Conservation (phyloP, 1,284 basidiomycete species). For the Kwoniella shivajii region DNA sequence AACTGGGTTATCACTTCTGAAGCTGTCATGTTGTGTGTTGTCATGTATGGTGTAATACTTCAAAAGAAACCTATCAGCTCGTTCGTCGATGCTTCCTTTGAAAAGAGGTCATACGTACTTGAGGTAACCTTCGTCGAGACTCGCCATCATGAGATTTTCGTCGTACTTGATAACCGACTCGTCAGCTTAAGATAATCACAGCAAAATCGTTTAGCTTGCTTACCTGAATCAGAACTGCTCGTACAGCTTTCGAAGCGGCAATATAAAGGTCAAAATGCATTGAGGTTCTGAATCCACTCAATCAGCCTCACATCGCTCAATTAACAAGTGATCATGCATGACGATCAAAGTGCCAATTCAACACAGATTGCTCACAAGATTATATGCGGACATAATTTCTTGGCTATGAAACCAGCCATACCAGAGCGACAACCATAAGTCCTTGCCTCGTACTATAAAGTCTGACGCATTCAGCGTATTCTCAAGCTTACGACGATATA, state of each 20-base stretch:
- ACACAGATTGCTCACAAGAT: constrained; percentile 58
- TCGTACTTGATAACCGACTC: constrained; percentile 70
- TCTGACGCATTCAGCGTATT: constrained; percentile 1
- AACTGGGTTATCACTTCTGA: constrained; percentile 77
- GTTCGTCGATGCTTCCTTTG: background rate
- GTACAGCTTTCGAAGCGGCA: constrained; percentile 64
- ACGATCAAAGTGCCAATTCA: background rate
- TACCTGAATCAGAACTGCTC: constrained; percentile 43
- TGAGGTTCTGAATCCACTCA: constrained; percentile 55
- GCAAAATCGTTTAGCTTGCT: constrained; percentile 2
- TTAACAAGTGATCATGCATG: background rate
- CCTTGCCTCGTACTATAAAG: constrained; percentile 77
- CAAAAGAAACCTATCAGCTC: background rate
- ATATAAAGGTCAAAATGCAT: constrained; percentile 65
- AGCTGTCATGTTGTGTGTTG: constrained; percentile 64
- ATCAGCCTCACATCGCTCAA: too few relatives aligned
- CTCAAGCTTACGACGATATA: too few relatives aligned
- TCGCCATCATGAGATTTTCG: constrained; percentile 73
- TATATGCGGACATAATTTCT: constrained; percentile 91
- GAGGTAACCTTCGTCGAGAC: constrained; percentile 85
- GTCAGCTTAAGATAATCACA: constrained; percentile 50
- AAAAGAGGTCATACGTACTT: constrained; percentile 64
- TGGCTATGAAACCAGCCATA: constrained; percentile 91
- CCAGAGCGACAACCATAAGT: constrained; percentile 85
- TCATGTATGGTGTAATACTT: constrained; percentile 64